Evolutionary conservation across 768 basidiomycete species (phyloP).

Genomic region (Boletus vinaceobasis): DNA sequence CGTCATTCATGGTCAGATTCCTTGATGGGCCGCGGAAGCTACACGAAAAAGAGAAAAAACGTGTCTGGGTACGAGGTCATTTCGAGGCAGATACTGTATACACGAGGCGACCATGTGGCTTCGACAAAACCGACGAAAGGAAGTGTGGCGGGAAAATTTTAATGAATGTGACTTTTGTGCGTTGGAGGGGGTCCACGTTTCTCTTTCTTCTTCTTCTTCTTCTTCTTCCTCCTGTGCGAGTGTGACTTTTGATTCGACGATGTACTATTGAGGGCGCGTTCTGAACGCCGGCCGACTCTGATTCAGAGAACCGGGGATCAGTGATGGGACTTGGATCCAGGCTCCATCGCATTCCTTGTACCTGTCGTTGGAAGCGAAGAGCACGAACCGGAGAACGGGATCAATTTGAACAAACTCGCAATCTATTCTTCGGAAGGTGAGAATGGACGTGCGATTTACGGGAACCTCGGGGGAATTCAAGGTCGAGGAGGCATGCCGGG

Average conservation of each 20-base stretch:
- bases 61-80: background rate
- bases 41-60: background rate
- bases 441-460: background rate
- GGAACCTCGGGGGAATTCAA: background rate
- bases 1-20: background rate
- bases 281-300: background rate
- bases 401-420: background rate
- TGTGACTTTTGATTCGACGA: background rate
- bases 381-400: background rate
- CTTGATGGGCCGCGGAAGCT: background rate
- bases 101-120: conserved; percentile 1
- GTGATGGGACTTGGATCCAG: background rate
- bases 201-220: background rate
- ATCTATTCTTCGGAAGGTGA: background rate
- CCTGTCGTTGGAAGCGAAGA: conserved; percentile 1
- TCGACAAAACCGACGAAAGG: background rate
- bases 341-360: background rate
- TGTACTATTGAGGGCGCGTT: background rate
- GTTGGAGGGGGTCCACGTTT: background rate
- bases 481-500: background rate
- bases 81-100: background rate
- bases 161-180: background rate
- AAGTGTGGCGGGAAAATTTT: background rate
- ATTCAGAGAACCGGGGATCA: background rate
- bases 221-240: background rate